Evolutionary conservation across 169 alveolate species (phyloP), one percentile per base, ranked within the genome.

Genomic region (Plasmodium yoelii): DNA sequence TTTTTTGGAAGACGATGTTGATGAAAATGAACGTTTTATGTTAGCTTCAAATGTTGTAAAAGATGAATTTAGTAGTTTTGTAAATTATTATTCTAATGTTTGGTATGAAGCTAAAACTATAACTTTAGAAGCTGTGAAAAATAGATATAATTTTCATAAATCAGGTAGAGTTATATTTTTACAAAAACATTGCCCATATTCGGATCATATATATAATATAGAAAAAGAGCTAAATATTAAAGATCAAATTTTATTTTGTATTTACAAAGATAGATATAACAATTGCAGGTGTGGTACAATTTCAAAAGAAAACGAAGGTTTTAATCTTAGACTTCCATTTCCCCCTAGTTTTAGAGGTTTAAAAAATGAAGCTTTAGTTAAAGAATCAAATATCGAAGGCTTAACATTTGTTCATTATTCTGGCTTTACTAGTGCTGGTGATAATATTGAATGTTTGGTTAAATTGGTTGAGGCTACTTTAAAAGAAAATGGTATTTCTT

Each of bases 351-450:
- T 92, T 57, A 68, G 95, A 57, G 96, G 96, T 47, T 90, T 94
- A 28, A 65, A 90, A 44, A 88, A 84, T 24, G 88, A 90, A 69
- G 93, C 87, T 59, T 34, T 94, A 70, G 94, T 88, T 34, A 75
- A 88, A 65, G 95, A 87, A 0, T 90, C 96, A 8, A 93, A 92
- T 19, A 94, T 94, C 9, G 68, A 73, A 57, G 95, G 92, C 0
- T 92, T 94, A 22, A 64, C 89, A 12, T 94, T 94, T 80, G 93
- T 94, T 44, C 96, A 94, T 74, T 88, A 93, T 47, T 88, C 95
- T 15, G 95, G 96, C 8, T 94, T 94, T 61, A 94, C 96, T n/a
- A 92, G 95, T 69, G 95, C 92, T 10, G 96, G 96, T 42, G 47
- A 72, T 51, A 92, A 92, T 56, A 88, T 88, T 42, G 93, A 87